phyloP scores from a whole-genome alignment of 805 yeast species.

The Lipomyces yamadae region DNA sequence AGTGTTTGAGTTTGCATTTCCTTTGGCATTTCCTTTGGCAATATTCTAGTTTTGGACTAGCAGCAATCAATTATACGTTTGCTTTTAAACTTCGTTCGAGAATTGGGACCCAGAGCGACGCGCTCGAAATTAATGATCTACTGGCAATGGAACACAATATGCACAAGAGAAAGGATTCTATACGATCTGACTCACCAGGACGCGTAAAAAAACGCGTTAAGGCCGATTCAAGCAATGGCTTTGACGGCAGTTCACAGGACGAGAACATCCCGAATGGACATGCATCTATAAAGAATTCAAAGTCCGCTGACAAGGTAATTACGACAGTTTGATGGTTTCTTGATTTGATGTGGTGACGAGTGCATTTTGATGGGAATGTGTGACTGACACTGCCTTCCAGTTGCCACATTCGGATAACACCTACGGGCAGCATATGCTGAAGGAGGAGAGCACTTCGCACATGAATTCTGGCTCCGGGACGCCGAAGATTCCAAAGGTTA shows the following conservation, averaged over 20 bases:
- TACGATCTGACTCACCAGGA: background rate
- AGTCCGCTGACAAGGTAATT: background rate
- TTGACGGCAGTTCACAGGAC: background rate
- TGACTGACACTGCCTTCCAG: background rate
- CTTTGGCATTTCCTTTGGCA: too few species aligned
- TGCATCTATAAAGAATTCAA: background rate
- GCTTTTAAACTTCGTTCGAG: background rate
- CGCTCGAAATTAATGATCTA: background rate
- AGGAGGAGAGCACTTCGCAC: background rate
- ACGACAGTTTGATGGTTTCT: background rate
- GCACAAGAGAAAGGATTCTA: background rate
- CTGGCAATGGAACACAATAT: background rate
- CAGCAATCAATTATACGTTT: background rate
- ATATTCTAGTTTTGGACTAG: background rate
- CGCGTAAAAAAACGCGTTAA: background rate
- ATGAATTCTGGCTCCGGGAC: background rate
- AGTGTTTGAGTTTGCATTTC: background rate
- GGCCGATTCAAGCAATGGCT: background rate
- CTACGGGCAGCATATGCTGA: background rate
- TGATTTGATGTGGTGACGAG: background rate
- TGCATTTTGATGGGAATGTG: background rate
- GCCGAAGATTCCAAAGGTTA: slow-evolving; percentile 12
- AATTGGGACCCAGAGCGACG: background rate
- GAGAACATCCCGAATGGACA: background rate
- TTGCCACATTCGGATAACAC: background rate